Evolutionary conservation across 345 rosid species (phyloP), one percentile per base, ranked within the genome.

Genomic region (Raphanus raphanistrum): DNA sequence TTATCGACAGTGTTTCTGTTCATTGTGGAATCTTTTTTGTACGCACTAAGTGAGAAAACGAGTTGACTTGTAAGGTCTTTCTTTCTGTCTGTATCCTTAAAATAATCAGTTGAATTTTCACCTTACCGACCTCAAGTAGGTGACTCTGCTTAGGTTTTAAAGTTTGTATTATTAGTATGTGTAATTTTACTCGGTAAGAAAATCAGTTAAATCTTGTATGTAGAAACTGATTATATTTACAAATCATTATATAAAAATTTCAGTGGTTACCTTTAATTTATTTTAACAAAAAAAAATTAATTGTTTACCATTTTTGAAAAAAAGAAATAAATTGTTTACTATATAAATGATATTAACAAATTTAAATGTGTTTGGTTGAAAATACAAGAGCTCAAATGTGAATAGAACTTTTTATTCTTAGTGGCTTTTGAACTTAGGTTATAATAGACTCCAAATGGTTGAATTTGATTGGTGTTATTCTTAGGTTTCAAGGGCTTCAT

Each of bases 21-120:
- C 68, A 45, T 31, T 61, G 76, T 60, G 29, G 48, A 27, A 41
- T 27, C 75, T 38, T 71, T 71, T 59, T 26, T 13, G 43, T 43
- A 43, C 36, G 59, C 68, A 72, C 68, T 43, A 61, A 28, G 50
- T 4, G 8, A 12, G 16, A 41, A 41, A 60, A 41, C 9, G 10
- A 27, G 41, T 72, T 60, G 67, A 60, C 67, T 72, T 17, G 0
- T n/a, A 59, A 9, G 55, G 66, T 61, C 59, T 15, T 38, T 26
- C 10, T 8, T 38, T 59, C 3, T 59, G 36, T 25, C 9, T 12
- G 0, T 10, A 57, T 21, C 7, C 43, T 63, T 25, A 31, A 58
- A 21, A 6, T 3, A 6, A 41, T 6, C 33, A n/a, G 68, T 41
- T 29, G 45, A 45, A 43, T 10, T 10, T 17, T 17, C n/a, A 48